Base-by-base conservation (phyloP, 371 early-diverging fungal genomes). In the Dinochytrium kinnereticum region DNA sequence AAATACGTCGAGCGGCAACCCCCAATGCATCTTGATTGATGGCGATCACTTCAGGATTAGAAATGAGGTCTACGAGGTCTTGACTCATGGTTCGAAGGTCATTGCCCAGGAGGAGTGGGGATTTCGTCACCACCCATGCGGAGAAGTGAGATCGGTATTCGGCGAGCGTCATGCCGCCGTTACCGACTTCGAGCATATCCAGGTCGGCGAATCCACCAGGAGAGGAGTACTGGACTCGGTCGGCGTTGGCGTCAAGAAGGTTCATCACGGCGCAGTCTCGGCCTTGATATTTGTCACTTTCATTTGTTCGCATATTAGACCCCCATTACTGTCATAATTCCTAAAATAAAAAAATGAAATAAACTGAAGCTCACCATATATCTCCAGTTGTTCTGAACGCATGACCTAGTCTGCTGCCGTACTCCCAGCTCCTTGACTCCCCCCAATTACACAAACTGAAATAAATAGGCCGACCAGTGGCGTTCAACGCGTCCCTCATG, bases 131-230 rank as follows among this genome's bases (percentile, higher is more conserved):
- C 2, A 79, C 79, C 86, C 86, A 86, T 17, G 81, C 51, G 7
- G 79, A 71, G 55, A 85, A 85, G 61, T 86, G 86, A 26, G 82
- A 71, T 17, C 75, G 75, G 51, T 83, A 81, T 66, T 86, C 84
- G 26, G 70, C 76, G 34, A 40, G 3, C 0, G 80, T 76, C 80
- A 86, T 81, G 37, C 77, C 75, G 28, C 83, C 85, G 68, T 84
- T 84, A 2, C 84, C 86, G 33, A 84, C 82, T 76, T 86, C 81
- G 51, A 86, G 72, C 82, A 85, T 85, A 65, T 86, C 86, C 49
- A 81, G 74, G 74, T 86, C 86, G 70, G 82, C 84, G 73, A 80
- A 86, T 26, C 79, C 82, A 51, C 84, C 85, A 15, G 77, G 75
- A n/a, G 75, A 61, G 5, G 79, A 67, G 44, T 81, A 74, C 17